A percentile compares a stretch with the other conserved stretches of the same genome.
These are phyloP conservation scores for Sporisorium graminicola DNA, from an alignment of 1,284 basidiomycete species.

Conservation along the genomic window DNA sequence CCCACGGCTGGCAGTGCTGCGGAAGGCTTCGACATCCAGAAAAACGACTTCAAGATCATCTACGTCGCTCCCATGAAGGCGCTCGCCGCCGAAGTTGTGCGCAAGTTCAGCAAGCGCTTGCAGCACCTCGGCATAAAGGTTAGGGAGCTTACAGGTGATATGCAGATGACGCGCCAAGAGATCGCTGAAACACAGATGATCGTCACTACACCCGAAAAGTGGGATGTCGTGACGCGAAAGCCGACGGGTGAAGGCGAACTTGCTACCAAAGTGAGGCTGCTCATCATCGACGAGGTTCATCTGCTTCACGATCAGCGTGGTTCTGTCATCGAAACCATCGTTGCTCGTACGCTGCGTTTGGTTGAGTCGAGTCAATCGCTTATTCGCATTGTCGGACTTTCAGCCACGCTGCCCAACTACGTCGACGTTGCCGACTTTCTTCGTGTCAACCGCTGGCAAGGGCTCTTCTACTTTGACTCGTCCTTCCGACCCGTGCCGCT, in stretches of 20 bases:
- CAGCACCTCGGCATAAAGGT: slow-evolving; percentile 89
- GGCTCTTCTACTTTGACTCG: slow-evolving; percentile 98
- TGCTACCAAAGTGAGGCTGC: slow-evolving; percentile 84
- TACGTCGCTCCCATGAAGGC: slow-evolving; percentile 99
- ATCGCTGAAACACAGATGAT: slow-evolving; percentile 97
- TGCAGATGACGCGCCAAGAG: slow-evolving; percentile 95
- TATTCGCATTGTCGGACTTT: slow-evolving; percentile 98
- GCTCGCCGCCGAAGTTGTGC: slow-evolving; percentile 92
- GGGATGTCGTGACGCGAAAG: slow-evolving; percentile 99
- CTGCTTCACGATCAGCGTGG: slow-evolving; percentile 97
- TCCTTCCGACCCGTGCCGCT: slow-evolving; percentile 97
- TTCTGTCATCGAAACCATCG: slow-evolving; percentile 98
- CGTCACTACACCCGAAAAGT: slow-evolving; percentile 99
- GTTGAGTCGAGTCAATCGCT: slow-evolving; percentile 95
- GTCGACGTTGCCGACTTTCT: slow-evolving; percentile 96
- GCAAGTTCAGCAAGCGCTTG: slow-evolving; percentile 91
- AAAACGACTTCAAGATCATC: slow-evolving; percentile 86
- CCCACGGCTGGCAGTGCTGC: slow-evolving; percentile 72
- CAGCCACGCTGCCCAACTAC: slow-evolving; percentile 97
- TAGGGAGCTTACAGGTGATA: slow-evolving; percentile 96
- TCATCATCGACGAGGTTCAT: slow-evolving; percentile 99
- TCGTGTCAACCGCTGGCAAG: slow-evolving; percentile 86
- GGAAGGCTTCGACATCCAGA: slow-evolving; percentile 57
- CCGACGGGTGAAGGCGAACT: slow-evolving; percentile 96
- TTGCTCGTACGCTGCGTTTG: slow-evolving; percentile 92